phyloP scores from a whole-genome alignment of 1,284 basidiomycete species.

The Lentinus polychrous region DNA sequence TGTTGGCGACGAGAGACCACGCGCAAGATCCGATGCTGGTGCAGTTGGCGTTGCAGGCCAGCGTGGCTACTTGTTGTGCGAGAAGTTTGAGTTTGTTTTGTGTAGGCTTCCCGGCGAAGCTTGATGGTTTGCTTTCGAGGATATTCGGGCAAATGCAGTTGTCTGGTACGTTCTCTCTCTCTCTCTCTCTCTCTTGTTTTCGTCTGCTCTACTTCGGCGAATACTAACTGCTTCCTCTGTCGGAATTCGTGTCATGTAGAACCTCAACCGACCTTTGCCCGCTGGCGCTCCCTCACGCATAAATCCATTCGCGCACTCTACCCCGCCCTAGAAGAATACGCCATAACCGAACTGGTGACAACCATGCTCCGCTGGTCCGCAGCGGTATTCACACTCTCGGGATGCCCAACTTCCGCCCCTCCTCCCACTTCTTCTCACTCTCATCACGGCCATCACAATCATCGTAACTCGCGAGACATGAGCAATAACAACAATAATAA shows the following conservation, averaged over 20 bases:
- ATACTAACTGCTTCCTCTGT: not conserved
- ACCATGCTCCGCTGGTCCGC: constrained; percentile 65
- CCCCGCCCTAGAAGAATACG: constrained; percentile 56
- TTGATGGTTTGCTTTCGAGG: constrained; percentile 57
- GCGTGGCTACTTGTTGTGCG: constrained; percentile 55
- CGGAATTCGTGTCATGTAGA: constrained; percentile 30
- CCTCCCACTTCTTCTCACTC: too few species aligned
- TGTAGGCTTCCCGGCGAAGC: constrained; percentile 62
- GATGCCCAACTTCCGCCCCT: constrained; percentile 37
- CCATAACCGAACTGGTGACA: constrained; percentile 58
- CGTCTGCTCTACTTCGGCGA: constrained; percentile 10
- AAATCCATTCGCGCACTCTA: constrained; percentile 59
- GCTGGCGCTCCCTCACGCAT: constrained; percentile 68
- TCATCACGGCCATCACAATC: too few species aligned
- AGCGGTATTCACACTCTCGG: constrained; percentile 58
- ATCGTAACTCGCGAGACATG: not conserved
- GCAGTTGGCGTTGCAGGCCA: constrained; percentile 66
- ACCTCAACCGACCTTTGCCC: constrained; percentile 66
- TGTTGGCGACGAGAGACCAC: constrained; percentile 56
- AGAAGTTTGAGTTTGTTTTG: constrained; percentile 64
- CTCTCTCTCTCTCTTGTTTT: constrained; percentile 3
- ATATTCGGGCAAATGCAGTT: constrained; percentile 59
- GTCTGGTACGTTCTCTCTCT: constrained; percentile 38
- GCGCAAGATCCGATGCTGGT: constrained; percentile 67
- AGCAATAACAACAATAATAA: not conserved